These are phyloP conservation scores for Hypericum perforatum DNA, from an alignment of 345 rosid genomes.

Conservation along the genomic window DNA sequence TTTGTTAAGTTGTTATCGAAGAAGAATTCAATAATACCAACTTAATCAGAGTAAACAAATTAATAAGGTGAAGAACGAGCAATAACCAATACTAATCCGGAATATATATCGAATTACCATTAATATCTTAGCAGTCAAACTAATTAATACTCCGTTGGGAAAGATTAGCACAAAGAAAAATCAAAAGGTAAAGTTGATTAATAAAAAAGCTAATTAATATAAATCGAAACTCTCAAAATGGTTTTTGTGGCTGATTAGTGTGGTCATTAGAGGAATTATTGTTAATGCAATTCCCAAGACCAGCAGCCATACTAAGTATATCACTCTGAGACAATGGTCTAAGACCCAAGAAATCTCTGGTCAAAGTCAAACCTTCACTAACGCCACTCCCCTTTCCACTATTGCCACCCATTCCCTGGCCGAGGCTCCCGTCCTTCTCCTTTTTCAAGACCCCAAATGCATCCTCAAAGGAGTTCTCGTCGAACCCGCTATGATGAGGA, in stretches of 20 bases:
- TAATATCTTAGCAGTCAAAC: conserved; percentile 9
- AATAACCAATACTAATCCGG: no score
- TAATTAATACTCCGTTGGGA: conserved; percentile 33
- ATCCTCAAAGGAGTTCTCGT: conserved; percentile 30
- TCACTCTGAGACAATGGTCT: conserved; percentile 64
- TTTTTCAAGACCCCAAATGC: conserved; percentile 38
- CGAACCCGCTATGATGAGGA: conserved; percentile 21
- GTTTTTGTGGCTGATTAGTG: conserved; percentile 32
- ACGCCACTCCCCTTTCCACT: conserved; percentile 12
- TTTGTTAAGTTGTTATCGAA: no score
- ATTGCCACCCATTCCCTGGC: conserved; percentile 1
- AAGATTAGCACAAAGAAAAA: conserved; percentile 13
- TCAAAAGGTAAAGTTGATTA: conserved; percentile 3
- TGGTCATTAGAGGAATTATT: conserved; percentile 27
- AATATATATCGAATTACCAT: conserved; percentile 7
- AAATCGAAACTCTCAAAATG: conserved; percentile 48
- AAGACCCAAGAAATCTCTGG: conserved; percentile 83
- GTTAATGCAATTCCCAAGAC: conserved; percentile 48
- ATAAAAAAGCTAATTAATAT: conserved; percentile 8
- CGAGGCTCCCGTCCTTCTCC: conserved; percentile 18
- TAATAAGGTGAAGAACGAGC: no score
- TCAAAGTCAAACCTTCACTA: conserved; percentile 41
- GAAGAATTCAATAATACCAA: no score
- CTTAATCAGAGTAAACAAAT: no score
- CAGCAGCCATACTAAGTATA: conserved; percentile 49